Conservation (phyloP, 2,329 filamentous ascomycete species). For the Penicillium verrucosum region DNA sequence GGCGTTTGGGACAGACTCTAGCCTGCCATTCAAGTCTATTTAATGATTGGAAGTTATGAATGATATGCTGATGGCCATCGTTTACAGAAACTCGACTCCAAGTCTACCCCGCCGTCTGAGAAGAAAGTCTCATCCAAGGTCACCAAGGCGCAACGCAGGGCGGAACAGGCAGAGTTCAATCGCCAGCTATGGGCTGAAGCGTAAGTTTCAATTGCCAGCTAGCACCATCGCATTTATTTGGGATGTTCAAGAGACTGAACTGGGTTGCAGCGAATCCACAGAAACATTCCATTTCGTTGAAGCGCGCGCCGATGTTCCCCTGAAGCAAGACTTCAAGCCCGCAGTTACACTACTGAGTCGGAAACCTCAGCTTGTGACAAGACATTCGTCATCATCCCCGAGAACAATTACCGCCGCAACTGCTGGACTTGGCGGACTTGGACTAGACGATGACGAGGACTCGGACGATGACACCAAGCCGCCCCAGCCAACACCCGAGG, state of each 20-base stretch:
- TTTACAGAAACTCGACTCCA: slow-evolving; percentile 39
- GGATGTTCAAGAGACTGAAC: neutral
- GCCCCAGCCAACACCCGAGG: slow-evolving; percentile 66
- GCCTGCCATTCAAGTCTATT: neutral
- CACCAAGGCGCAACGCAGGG: slow-evolving; percentile 72
- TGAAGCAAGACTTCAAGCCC: slow-evolving; percentile 72
- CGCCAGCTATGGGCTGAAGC: slow-evolving; percentile 85
- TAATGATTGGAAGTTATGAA: neutral
- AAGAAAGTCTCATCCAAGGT: slow-evolving; percentile 53
- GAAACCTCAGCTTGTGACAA: slow-evolving; percentile 66
- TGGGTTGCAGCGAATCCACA: slow-evolving; percentile 62
- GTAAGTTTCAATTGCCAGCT: slow-evolving; percentile 45
- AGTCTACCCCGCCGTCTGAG: slow-evolving; percentile 40
- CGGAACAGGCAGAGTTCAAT: slow-evolving; percentile 78
- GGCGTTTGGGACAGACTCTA: neutral
- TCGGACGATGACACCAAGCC: slow-evolving; percentile 64
- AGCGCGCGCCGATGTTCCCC: slow-evolving; percentile 59
- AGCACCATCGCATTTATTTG: neutral
- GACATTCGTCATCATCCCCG: slow-evolving; percentile 48
- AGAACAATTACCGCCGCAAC: slow-evolving; percentile 41
- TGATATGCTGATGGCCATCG: slow-evolving; percentile 6
- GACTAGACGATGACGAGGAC: slow-evolving; percentile 57
- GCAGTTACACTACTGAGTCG: slow-evolving; percentile 81
- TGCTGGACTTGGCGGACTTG: slow-evolving; percentile 46
- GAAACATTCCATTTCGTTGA: slow-evolving; percentile 74